Evolutionary conservation across 306 rosid genomes (phyloP).

Genomic region (Biancaea sappan): DNA sequence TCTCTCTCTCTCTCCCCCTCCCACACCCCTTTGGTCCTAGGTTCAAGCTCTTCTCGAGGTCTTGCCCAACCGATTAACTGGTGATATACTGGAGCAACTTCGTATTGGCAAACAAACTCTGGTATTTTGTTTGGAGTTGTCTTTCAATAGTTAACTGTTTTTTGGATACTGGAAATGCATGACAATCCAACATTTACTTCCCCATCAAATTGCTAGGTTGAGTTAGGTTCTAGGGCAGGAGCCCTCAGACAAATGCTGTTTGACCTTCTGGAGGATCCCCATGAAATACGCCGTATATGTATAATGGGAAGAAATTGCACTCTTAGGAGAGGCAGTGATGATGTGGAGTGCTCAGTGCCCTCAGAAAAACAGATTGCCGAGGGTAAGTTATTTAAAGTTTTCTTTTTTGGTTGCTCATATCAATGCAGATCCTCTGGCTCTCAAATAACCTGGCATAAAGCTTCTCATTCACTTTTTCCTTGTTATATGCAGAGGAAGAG

Average conservation of each 20-base stretch:
- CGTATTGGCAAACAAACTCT: constrained; percentile 96
- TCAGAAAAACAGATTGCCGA: constrained; percentile 90
- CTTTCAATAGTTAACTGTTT: constrained; percentile 16
- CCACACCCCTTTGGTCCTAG: constrained; percentile 43
- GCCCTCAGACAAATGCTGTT: constrained; percentile 95
- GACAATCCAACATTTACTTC: constrained; percentile 15
- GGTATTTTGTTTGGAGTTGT: constrained; percentile 50
- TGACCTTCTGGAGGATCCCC: constrained; percentile 93
- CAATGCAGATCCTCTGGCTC: constrained; percentile 20
- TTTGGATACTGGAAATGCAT: constrained; percentile 10
- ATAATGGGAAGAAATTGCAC: constrained; percentile 95
- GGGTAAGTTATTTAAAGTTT: constrained; percentile 48
- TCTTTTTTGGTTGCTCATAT: constrained; percentile 24
- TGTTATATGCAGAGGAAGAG: constrained; percentile 80
- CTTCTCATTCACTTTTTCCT: constrained; percentile 35
- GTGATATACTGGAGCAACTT: constrained; percentile 89
- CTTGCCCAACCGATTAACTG: constrained; percentile 88
- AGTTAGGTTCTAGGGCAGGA: constrained; percentile 93
- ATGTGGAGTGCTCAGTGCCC: constrained; percentile 73
- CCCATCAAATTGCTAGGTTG: constrained; percentile 63
- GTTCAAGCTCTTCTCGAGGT: constrained; percentile 87
- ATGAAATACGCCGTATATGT: constrained; percentile 89
- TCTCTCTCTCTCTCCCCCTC: not conserved
- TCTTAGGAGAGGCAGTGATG: constrained; percentile 57
- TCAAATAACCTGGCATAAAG: not conserved